Base-by-base conservation (phyloP, 2,329 filamentous ascomycete genomes). In the Ophiostoma perfectum region DNA sequence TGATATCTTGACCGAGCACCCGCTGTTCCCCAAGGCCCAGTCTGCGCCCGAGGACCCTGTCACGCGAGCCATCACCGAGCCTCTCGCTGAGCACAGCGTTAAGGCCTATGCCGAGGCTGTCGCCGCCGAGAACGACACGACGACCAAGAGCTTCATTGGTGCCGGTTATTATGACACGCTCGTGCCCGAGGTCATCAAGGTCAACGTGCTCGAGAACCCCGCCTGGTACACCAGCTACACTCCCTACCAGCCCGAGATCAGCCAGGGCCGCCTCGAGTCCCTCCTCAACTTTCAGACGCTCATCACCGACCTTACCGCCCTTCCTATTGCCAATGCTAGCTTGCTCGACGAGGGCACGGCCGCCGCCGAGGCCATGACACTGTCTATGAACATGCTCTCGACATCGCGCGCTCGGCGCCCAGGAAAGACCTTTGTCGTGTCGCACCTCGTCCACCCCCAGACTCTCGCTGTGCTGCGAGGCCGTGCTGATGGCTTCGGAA, bases 171-270 rank as follows among this genome's bases (percentile, higher is more conserved):
- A 94, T 72, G 89, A 88, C 47, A 94, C 92, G n/a, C 85, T 90
- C 73, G 90, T 91, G 0, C 94, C 94, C 4, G 86, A 92, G 68
- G 93, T 97, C 69, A 96, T 98, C 77, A 92, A 95, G 82, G 86
- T 93, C 73, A 97, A 97, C 77, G 85, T 98, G 4, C 81, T 98
- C 69, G 93, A 98, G 82, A 94, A 90, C 77, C 94, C 94, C 5
- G 93, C 89, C 9, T 98, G 94, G 94, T 98, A 98, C 78, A 98
- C 94, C 55, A 97, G 93, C 80, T 97, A 98, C 78, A 97, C 94
- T 0, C 94, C 94, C 16, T 98, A 97, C 79, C 94, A 98, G 81
- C 90, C 94, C 2, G 94, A 98, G 80, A 97, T 98, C 81, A 97
- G 93, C 77, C 94, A 98, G 80, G 94, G 94, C 47, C 88, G 94